phyloP scores from a whole-genome alignment of 2,329 filamentous ascomycete genomes.

The Aspergillus eucalypticola region DNA sequence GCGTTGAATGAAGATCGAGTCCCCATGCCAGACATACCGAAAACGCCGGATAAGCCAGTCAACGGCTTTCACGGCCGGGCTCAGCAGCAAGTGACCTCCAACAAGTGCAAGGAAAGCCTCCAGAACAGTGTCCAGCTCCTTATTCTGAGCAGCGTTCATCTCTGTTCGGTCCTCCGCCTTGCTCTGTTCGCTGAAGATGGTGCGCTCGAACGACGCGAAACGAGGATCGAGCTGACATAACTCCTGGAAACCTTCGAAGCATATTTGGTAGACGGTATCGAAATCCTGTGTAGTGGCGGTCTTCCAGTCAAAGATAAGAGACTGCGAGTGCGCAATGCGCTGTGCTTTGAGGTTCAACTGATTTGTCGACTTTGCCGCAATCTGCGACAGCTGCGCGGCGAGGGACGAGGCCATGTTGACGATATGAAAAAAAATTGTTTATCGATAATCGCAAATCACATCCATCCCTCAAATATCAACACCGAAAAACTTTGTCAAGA shows the following conservation, averaged over 20 bases:
- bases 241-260: conserved; percentile 85
- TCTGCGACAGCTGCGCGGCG: conserved; percentile 88
- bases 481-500: conserved; percentile 4
- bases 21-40: conserved; percentile 56
- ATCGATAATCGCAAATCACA: conserved; percentile 16
- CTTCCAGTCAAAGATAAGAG: conserved; percentile 85
- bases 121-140: conserved; percentile 73
- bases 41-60: conserved; percentile 96
- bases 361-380: conserved; percentile 85
- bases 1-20: background rate
- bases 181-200: conserved; percentile 91
- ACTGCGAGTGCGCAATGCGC: conserved; percentile 88
- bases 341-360: conserved; percentile 91
- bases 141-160: conserved; percentile 79
- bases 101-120: conserved; percentile 81
- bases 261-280: conserved; percentile 83
- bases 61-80: conserved; percentile 83
- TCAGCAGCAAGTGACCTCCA: conserved; percentile 74
- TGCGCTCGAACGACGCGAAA: conserved; percentile 72
- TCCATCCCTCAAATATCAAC: conserved; percentile 23
- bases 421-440: conserved; percentile 12
- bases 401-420: conserved; percentile 76
- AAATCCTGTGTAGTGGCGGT: conserved; percentile 86
- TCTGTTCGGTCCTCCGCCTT: conserved; percentile 83
- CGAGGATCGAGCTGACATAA: conserved; percentile 82